A percentile compares a stretch with the other conserved stretches of the same genome.
Evolutionary conservation across 2,329 filamentous ascomycete species (phyloP).

Genomic region (Diaporthe destruens): DNA sequence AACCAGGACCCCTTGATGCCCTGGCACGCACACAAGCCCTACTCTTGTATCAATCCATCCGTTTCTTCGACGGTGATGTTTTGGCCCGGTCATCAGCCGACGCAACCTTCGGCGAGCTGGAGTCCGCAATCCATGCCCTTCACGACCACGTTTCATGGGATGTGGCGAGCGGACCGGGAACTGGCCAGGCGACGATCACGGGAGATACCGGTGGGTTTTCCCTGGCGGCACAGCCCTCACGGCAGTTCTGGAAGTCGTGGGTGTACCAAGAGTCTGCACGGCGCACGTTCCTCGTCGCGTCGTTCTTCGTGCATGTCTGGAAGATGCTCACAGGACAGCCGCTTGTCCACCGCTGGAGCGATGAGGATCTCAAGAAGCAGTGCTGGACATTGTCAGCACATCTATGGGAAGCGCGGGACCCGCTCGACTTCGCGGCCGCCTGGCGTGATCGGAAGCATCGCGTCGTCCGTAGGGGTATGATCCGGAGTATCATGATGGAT

Average conservation of each 20-base stretch:
- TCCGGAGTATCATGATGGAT: slow-evolving; percentile 37
- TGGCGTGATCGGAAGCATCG: slow-evolving; percentile 54
- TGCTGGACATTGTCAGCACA: slow-evolving; percentile 56
- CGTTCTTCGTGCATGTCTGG: slow-evolving; percentile 58
- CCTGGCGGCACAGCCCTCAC: slow-evolving; percentile 56
- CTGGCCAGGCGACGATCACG: slow-evolving; percentile 53
- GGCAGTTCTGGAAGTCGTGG: slow-evolving; percentile 64
- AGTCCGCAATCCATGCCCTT: slow-evolving; percentile 51
- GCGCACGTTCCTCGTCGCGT: slow-evolving; percentile 61
- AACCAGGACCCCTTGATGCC: slow-evolving; percentile 48
- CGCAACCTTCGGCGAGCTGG: slow-evolving; percentile 49
- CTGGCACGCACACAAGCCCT: slow-evolving; percentile 58
- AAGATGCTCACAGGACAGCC: slow-evolving; percentile 47
- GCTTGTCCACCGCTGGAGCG: slow-evolving; percentile 47
- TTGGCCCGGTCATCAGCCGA: slow-evolving; percentile 50
- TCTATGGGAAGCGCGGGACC: slow-evolving; percentile 54
- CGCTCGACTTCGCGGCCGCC: slow-evolving; percentile 54
- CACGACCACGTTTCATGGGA: slow-evolving; percentile 51
- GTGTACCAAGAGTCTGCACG: slow-evolving; percentile 66
- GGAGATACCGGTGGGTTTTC: slow-evolving; percentile 46
- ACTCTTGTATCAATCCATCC: slow-evolving; percentile 60
- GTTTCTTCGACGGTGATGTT: slow-evolving; percentile 59
- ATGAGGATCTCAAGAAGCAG: slow-evolving; percentile 49
- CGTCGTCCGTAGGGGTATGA: slow-evolving; percentile 49
- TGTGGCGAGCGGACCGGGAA: not conserved